Evolutionary conservation across 768 basidiomycete species (phyloP), one percentile per base, ranked within the genome.

Genomic region (Mrakia frigida): DNA sequence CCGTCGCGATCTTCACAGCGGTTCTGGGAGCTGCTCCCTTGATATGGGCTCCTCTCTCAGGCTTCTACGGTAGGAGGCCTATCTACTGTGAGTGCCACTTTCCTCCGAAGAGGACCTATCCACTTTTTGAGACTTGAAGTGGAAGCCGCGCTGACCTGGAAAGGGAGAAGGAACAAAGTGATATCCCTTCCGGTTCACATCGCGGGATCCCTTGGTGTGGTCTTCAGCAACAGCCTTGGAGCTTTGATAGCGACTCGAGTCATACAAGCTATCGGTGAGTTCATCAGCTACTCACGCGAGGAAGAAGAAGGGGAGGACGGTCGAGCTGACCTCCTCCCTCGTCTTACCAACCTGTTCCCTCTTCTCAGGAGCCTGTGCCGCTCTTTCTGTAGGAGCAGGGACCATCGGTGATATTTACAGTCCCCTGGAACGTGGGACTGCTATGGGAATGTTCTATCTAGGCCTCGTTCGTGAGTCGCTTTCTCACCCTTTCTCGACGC

Each of bases 181-280:
- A 82, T 82, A 39, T 87, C 87, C 6, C 84, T 91, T 18, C 90
- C 91, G 0, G 82, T 91, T 39, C 85, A 88, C 53, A 84, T 87
- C 46, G 72, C 89, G 0, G 89, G 87, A 0, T 89, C 90, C 14
- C 80, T 90, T 0, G 90, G 89, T 0, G 89, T 90, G 0, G 87
- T 88, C 0, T 75, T 83, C 0, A 85, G 89, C 0, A 79, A 80
- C 0, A 85, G 80, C 52, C 82, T 89, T 11, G 83, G 83, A 1
- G 80, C 83, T 21, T 83, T 93, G 5, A 85, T 92, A 78, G 82
- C 87, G 25, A 90, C 88, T 84, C 85, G 91, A 11, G 86, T 89
- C 56, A 78, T 91, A 0, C 91, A 92, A 80, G 88, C 88, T 0
- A 84, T 90, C 59, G 91, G 56, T 25, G 28, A 28, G 56, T 56